These are phyloP conservation scores for Aspergillus olivimuriae DNA, from an alignment of 495 filamentous ascomycete genomes.

Conservation along the genomic window DNA sequence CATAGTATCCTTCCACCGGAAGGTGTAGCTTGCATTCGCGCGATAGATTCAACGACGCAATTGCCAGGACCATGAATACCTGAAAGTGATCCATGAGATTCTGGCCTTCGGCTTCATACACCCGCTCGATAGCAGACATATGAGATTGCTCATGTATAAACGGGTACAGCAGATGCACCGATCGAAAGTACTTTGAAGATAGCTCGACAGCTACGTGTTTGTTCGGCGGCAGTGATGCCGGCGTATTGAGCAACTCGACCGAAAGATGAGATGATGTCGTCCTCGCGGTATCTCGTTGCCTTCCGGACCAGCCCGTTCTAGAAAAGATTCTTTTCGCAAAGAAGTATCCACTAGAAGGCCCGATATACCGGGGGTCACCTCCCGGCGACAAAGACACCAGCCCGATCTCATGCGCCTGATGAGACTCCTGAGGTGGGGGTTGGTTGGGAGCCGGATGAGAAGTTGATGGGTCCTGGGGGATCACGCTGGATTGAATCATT, in stretches of 20 bases:
- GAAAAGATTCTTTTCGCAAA: constrained; percentile 38
- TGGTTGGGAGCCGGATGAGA: no score
- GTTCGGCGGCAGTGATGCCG: constrained; percentile 26
- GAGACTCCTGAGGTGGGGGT: constrained; percentile 1
- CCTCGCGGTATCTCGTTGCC: constrained; percentile 2
- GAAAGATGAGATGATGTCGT: constrained; percentile 16
- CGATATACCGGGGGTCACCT: constrained; percentile 31
- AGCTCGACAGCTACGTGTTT: constrained; percentile 31
- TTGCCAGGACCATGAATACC: constrained; percentile 41
- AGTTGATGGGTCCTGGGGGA: no score
- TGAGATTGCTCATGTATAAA: constrained; percentile 38
- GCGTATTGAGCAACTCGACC: constrained; percentile 29
- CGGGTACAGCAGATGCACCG: constrained; percentile 36
- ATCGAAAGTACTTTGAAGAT: constrained; percentile 35
- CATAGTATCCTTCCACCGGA: constrained; percentile 38
- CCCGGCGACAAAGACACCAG: constrained; percentile 32
- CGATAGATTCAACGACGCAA: constrained; percentile 37
- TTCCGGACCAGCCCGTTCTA: constrained; percentile 24
- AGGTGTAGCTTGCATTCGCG: constrained; percentile 33
- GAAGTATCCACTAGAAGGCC: constrained; percentile 37
- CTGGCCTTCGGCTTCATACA: constrained; percentile 19
- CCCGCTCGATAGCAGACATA: constrained; percentile 22
- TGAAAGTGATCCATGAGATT: constrained; percentile 28
- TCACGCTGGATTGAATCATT: no score
- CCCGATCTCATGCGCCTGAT: constrained; percentile 33